These are phyloP conservation scores for Lagenaria siceraria DNA, from an alignment of 306 rosid species.

Conservation along the genomic window DNA sequence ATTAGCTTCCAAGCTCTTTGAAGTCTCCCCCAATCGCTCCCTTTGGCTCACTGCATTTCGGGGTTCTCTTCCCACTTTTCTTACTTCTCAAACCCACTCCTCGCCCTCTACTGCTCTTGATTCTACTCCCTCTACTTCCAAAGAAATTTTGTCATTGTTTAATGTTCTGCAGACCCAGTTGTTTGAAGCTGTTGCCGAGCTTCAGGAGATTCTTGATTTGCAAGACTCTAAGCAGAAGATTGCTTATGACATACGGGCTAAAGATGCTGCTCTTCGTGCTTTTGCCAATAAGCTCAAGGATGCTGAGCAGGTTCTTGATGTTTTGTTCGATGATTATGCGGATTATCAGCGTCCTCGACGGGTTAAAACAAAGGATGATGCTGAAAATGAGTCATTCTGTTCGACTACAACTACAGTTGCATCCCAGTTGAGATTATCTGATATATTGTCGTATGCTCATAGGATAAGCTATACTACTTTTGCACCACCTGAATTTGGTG, in stretches of 20 bases:
- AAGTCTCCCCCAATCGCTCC: conserved; percentile 60
- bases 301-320: conserved; percentile 71
- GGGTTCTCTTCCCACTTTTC: conserved; percentile 66
- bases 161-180: conserved; percentile 65
- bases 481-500: conserved; percentile 91
- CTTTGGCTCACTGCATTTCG: conserved; percentile 68
- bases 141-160: conserved; percentile 58
- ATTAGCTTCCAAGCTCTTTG: conserved; percentile 58
- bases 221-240: conserved; percentile 69
- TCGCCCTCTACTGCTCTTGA: conserved; percentile 24
- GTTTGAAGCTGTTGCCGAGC: conserved; percentile 78
- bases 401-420: conserved; percentile 37
- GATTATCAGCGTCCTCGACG: conserved; percentile 55
- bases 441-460: conserved; percentile 78
- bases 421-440: conserved; percentile 46
- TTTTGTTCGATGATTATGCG: conserved; percentile 72
- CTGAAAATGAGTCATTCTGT: conserved; percentile 34
- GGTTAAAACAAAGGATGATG: conserved; percentile 27
- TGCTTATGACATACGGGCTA: conserved; percentile 44
- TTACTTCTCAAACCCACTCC: conserved; percentile 41
- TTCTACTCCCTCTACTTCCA: conserved; percentile 46
- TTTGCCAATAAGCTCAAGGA: conserved; percentile 75
- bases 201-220: conserved; percentile 81
- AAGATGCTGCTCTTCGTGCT: conserved; percentile 48
- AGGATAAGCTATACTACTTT: conserved; percentile 88